Percentiles rank a stretch among this genome's conserved stretches.
Conservation (phyloP, 495 filamentous ascomycete species). For the Penicillium mononematosum region DNA sequence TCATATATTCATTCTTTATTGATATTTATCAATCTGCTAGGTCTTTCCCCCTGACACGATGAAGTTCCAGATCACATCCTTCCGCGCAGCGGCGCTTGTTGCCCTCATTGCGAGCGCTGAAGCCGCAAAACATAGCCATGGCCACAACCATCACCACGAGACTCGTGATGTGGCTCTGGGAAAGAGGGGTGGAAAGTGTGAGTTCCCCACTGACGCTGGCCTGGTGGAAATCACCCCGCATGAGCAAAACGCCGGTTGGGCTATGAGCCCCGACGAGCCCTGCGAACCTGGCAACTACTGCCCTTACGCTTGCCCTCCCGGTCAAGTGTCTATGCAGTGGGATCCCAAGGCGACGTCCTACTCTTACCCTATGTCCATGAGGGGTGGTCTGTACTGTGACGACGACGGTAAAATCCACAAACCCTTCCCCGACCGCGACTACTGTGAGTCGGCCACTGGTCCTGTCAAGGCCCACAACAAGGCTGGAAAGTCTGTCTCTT, state of each 20-base stretch:
- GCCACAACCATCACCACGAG: constrained; percentile 33
- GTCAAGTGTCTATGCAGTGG: constrained; percentile 80
- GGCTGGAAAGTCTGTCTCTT: constrained; percentile 58
- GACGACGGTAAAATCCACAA: constrained; percentile 64
- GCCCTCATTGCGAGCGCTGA: constrained; percentile 56
- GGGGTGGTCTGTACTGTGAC: constrained; percentile 76
- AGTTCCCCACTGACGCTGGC: constrained; percentile 66
- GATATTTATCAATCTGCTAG: neutral
- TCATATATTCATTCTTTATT: constrained; percentile 23
- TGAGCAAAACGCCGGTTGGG: constrained; percentile 71
- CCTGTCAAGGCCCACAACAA: constrained; percentile 63
- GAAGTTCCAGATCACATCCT: constrained; percentile 34
- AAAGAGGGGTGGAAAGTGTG: constrained; percentile 54
- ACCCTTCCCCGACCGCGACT: constrained; percentile 66
- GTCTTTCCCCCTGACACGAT: constrained; percentile 26
- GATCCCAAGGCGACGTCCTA: constrained; percentile 67
- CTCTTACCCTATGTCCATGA: constrained; percentile 69
- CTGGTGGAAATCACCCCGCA: constrained; percentile 67
- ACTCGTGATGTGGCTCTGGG: constrained; percentile 25
- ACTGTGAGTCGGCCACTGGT: constrained; percentile 72
- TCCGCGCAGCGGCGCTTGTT: constrained; percentile 51
- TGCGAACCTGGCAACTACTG: constrained; percentile 71
- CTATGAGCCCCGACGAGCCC: constrained; percentile 73
- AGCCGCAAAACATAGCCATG: constrained; percentile 39
- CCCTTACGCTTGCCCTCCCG: constrained; percentile 74